Base-by-base conservation (phyloP, 2,329 filamentous ascomycete genomes). In the Pseudogymnoascus sp. region DNA sequence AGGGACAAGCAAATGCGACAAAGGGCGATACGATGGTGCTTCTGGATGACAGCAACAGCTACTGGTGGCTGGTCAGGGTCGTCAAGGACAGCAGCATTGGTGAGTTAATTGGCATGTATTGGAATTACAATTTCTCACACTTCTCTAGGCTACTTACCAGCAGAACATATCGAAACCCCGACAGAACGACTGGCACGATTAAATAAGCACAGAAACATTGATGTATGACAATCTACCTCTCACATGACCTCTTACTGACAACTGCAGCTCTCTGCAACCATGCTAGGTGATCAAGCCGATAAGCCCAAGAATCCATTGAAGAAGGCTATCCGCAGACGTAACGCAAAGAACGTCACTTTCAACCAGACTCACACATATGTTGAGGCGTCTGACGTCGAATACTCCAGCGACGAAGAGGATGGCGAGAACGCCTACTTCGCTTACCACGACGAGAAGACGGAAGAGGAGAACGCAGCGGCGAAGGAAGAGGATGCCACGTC, bases 11-110 rank as follows among this genome's bases (percentile, higher is more conserved):
- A 66, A 99, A 97, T 79, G 95, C 95, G 64, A 96, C 91, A 36
- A 99, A 99, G 77, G 95, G 95, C 61, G 95, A 99, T 73, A 97
- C 93, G 12, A 99, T 99, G 95, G 93, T 97, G 62, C 81, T 99
- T 67, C 84, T 99, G 21, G 95, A 99, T 72, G 95, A 99, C 72
- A 97, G 92, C 78, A 99, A 99, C 78, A 97, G 93, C 77, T 99
- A 99, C 76, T 99, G 95, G 95, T 99, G 95, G 95, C 84, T 99
- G 65, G 95, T 99, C 12, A 85, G 93, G 68, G 90, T 99, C 53
- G 93, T 97, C 62, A 97, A 97, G 76, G 95, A 99, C 77, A 96
- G 90, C 75, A 97, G 92, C 74, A 99, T 99, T 75, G 85, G 83
- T 87, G 75, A 63, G 79, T 70, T 7, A 21, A 21, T 60, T 49